Conservation (phyloP, 83 land plant genomes). For the Thuja plicata region DNA sequence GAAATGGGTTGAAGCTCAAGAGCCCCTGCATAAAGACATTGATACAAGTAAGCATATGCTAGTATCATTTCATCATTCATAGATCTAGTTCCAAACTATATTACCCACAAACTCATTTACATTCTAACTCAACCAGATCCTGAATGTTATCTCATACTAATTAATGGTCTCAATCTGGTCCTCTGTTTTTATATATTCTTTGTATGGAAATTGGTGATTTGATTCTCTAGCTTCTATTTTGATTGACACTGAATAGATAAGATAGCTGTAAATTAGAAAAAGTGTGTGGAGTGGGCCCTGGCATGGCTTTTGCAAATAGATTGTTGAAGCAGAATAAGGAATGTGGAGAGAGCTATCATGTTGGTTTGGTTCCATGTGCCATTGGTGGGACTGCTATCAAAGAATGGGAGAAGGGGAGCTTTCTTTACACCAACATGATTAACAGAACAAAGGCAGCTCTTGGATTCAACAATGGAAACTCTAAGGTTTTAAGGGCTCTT, state of each 20-base stretch:
- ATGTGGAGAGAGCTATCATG: slow-evolving; percentile 7
- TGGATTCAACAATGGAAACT: slow-evolving; percentile 1
- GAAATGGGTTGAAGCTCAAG: slow-evolving; percentile 77
- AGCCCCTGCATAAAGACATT: slow-evolving; percentile 84
- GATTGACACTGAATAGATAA: background rate
- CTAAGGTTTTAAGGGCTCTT: slow-evolving; percentile 52
- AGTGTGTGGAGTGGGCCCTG: slow-evolving; percentile 82
- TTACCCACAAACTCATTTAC: background rate
- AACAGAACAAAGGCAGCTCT: slow-evolving; percentile 41
- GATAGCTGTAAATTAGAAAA: slow-evolving; percentile 17
- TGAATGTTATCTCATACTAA: background rate
- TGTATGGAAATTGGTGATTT: background rate
- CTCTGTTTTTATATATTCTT: background rate
- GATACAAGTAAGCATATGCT: slow-evolving; percentile 24
- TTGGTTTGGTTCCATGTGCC: slow-evolving; percentile 84
- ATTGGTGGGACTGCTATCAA: slow-evolving; percentile 56
- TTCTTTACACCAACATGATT: slow-evolving; percentile 50
- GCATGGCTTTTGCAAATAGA: slow-evolving; percentile 77
- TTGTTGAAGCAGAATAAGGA: slow-evolving; percentile 24
- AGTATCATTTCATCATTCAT: too few species aligned
- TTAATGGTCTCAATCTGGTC: background rate
- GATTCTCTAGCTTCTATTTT: background rate
- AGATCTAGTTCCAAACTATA: background rate
- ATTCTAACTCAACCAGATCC: background rate
- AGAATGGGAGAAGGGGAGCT: slow-evolving; percentile 54